Conservation (phyloP, 108 stramenopile genomes). For the Seminavis robusta region DNA sequence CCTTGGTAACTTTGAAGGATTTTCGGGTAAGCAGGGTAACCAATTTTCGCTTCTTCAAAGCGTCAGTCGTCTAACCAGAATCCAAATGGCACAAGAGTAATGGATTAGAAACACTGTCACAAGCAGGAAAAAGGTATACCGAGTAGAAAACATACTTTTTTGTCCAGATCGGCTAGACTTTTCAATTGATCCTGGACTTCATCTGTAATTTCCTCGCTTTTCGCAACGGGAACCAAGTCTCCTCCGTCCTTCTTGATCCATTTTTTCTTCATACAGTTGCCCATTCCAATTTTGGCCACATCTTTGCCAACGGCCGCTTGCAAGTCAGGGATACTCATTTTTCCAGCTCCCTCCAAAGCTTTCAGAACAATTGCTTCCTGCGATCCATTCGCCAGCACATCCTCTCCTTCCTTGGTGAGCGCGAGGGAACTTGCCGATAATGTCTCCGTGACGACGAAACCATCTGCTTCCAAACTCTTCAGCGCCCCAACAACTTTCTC, state of each 20-base stretch:
- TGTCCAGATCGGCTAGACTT: slow-evolving; percentile 35
- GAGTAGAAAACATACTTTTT: slow-evolving; percentile 34
- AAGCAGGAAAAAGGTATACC: not conserved
- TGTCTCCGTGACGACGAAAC: slow-evolving; percentile 64
- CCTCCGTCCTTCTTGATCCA: slow-evolving; percentile 90
- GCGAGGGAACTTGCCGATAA: slow-evolving; percentile 57
- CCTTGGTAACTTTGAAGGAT: slow-evolving; percentile 83
- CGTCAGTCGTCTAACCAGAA: slow-evolving; percentile 18
- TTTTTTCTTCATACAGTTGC: slow-evolving; percentile 91
- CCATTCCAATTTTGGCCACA: slow-evolving; percentile 91
- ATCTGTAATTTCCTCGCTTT: slow-evolving; percentile 45
- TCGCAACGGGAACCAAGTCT: slow-evolving; percentile 44
- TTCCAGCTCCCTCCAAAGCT: slow-evolving; percentile 68
- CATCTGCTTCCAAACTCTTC: slow-evolving; percentile 83
- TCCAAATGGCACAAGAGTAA: slow-evolving; percentile 27
- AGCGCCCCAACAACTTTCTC: slow-evolving; percentile 74
- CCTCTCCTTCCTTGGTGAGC: slow-evolving; percentile 72
- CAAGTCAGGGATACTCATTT: slow-evolving; percentile 52
- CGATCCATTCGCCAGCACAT: slow-evolving; percentile 69
- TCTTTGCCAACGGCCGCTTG: slow-evolving; percentile 72
- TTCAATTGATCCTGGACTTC: slow-evolving; percentile 52
- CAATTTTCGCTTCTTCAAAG: slow-evolving; percentile 55
- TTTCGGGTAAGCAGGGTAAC: slow-evolving; percentile 78
- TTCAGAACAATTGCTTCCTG: slow-evolving; percentile 81
- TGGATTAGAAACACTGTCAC: slow-evolving; percentile 9